Evolutionary conservation across 2,329 filamentous ascomycete genomes (phyloP).

Genomic region (Cylindrodendrum hubeiense): DNA sequence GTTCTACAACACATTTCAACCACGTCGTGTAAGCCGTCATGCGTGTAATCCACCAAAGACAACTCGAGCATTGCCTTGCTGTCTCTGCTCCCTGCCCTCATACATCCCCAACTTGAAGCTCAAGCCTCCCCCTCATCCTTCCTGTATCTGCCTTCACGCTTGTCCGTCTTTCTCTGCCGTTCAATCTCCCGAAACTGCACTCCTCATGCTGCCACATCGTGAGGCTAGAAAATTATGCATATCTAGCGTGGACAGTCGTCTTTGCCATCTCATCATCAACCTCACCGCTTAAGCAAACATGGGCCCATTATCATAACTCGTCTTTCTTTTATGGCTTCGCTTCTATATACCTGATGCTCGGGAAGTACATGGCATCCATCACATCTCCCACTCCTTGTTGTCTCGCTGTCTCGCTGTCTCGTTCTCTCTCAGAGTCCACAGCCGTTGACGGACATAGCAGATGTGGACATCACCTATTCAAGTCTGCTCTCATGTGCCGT

Average conservation of each 20-base stretch:
- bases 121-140: not conserved
- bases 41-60: not conserved
- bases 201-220: too few species aligned
- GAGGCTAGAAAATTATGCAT: not conserved
- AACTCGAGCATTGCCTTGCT: not conserved
- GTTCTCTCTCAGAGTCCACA: conserved; percentile 17
- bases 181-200: not conserved
- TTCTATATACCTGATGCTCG: conserved; percentile 37
- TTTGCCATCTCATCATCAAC: not conserved
- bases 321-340: conserved; percentile 31
- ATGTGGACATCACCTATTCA: conserved; percentile 37
- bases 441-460: conserved; percentile 26
- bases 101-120: not conserved
- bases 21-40: conserved; percentile 10
- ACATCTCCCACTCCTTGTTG: conserved; percentile 30
- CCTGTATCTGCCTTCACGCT: not conserved
- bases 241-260: not conserved
- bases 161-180: too few species aligned
- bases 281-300: not conserved
- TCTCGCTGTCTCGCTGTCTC: conserved; percentile 18
- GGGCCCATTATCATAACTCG: conserved; percentile 20
- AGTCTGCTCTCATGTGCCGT: conserved; percentile 24
- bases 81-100: not conserved
- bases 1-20: conserved; percentile 11
- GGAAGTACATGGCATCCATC: conserved; percentile 36